Percentiles rank a stretch among this genome's conserved stretches.
Conservation (phyloP, 2,329 filamentous ascomycete genomes). For the Nemania sp. region DNA sequence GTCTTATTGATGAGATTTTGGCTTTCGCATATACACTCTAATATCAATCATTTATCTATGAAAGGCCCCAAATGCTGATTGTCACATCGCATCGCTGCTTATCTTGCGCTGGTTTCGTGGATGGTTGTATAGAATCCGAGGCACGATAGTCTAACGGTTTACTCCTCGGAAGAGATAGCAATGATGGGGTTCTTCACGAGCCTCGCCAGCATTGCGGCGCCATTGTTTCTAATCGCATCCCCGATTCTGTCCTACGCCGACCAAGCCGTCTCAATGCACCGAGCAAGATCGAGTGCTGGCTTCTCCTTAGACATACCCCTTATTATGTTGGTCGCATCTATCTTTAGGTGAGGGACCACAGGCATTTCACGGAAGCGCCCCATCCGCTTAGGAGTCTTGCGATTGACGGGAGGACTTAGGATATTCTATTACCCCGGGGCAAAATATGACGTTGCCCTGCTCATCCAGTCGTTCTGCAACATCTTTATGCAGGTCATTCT, state of each 20-base stretch:
- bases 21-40: slow-evolving; percentile 1
- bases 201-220: slow-evolving; percentile 68
- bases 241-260: slow-evolving; percentile 74
- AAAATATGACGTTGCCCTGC: slow-evolving; percentile 71
- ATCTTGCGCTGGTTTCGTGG: slow-evolving; percentile 18
- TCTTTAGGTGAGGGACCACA: slow-evolving; percentile 64
- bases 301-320: slow-evolving; percentile 79
- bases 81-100: slow-evolving; percentile 3
- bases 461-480: slow-evolving; percentile 75
- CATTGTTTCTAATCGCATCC: slow-evolving; percentile 72
- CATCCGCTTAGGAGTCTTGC: neutral
- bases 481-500: slow-evolving; percentile 72
- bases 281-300: slow-evolving; percentile 72
- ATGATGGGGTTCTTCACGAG: slow-evolving; percentile 60
- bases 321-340: slow-evolving; percentile 77
- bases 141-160: slow-evolving; percentile 13
- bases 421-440: slow-evolving; percentile 78
- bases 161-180: slow-evolving; percentile 4
- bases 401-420: slow-evolving; percentile 53
- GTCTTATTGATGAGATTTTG: slow-evolving; percentile 10
- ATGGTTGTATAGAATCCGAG: slow-evolving; percentile 15
- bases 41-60: neutral
- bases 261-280: slow-evolving; percentile 74
- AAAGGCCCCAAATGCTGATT: slow-evolving; percentile 19
- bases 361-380: slow-evolving; percentile 24